Evolutionary conservation across 1,284 basidiomycete species (phyloP), one percentile per base, ranked within the genome.

Genomic region (Tilletia setariae): DNA sequence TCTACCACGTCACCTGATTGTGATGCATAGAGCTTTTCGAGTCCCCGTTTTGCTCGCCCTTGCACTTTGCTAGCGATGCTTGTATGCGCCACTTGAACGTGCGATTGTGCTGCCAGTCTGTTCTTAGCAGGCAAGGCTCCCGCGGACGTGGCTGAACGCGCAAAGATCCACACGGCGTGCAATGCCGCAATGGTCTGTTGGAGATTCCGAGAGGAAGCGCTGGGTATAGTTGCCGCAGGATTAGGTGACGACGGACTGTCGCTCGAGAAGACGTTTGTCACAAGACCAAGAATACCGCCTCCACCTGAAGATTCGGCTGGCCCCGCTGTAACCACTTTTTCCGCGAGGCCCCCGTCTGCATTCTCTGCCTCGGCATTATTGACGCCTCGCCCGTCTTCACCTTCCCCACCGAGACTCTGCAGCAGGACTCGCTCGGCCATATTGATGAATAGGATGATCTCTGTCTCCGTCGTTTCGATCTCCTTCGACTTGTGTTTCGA

Each of bases 271-370:
- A 64, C 62, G 44, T 64, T 47, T 2, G 42, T 64, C 13, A 44
- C 62, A 35, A 64, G n/a, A 15, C 42, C 62, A 11, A 47, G 21
- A 42, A 21, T 87, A 78, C 90, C 89, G n/a, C 62, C 62, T 21
- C 35, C 30, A 32, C 90, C 89, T 30, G 61, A 11, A 32, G 28
- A 25, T 9, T 16, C 23, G 16, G 43, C 62, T 19, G 66, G 15
- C 7, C 16, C 32, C 8, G 1, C 65, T 8, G 32, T 25, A 15
- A 19, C 51, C n/a, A 25, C 21, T 42, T 64, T 43, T 28, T 43
- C 62, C 11, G 43, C 21, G 7, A 46, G 42, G 4, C 43, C 43
- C 13, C 35, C n/a, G 21, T 68, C 66, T 6, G 62, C 25, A 23
- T 65, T 65, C 30, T 66, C 63, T 1, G 66, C 49, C 15, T 44